phyloP scores from a whole-genome alignment of 352 stramenopile species.

The Peronospora tabacina region DNA sequence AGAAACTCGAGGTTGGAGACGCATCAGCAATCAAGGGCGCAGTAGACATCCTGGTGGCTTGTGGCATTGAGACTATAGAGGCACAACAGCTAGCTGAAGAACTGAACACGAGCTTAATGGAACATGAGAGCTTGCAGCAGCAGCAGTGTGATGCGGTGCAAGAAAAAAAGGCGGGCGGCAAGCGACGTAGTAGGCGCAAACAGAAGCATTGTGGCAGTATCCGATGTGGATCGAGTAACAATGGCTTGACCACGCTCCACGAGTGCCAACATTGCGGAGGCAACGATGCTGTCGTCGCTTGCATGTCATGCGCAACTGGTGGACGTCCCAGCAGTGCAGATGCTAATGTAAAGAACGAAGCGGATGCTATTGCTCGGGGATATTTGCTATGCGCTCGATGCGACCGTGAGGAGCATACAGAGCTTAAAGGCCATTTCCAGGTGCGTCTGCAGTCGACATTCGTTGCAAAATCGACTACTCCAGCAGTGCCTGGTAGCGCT shows the following conservation, averaged over 20 bases:
- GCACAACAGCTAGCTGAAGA: conserved; percentile 58
- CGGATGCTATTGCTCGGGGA: conserved; percentile 47
- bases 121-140: conserved; percentile 33
- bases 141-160: conserved; percentile 23
- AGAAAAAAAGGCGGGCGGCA: conserved; percentile 34
- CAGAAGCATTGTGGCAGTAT: conserved; percentile 40
- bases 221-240: conserved; percentile 8
- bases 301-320: conserved; percentile 47
- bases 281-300: conserved; percentile 51
- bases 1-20: conserved; percentile 74
- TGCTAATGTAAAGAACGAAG: conserved; percentile 36
- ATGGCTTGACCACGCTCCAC: conserved; percentile 10
- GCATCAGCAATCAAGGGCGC: conserved; percentile 54
- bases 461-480: conserved; percentile 23
- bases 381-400: conserved; percentile 66
- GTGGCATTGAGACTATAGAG: conserved; percentile 42
- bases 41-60: conserved; percentile 60
- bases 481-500: conserved; percentile 17
- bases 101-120: conserved; percentile 36
- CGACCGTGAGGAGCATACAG: conserved; percentile 56
- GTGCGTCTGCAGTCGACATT: conserved; percentile 33
- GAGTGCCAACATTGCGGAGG: conserved; percentile 69
- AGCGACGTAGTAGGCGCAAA: conserved; percentile 48
- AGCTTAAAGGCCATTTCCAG: conserved; percentile 57
- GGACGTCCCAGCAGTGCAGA: conserved; percentile 22